phyloP scores from a whole-genome alignment of 495 filamentous ascomycete species.

The Paragyromitra xinjiangensis region DNA sequence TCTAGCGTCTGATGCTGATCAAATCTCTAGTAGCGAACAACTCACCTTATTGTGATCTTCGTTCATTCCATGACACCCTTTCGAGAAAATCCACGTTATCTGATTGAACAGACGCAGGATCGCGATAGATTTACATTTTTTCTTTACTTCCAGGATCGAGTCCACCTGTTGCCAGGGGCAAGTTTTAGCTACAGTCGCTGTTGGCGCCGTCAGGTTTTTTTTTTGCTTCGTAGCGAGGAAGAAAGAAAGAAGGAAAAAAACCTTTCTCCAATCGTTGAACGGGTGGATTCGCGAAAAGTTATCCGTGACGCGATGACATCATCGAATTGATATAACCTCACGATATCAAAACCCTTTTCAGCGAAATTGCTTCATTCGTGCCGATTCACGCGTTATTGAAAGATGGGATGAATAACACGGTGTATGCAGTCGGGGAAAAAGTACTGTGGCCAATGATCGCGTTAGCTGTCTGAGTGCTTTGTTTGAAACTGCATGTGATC shows the following conservation, averaged over 20 bases:
- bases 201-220: no score
- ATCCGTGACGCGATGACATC: conserved; percentile 6
- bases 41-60: conserved; percentile 29
- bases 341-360: neutral
- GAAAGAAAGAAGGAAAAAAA: neutral
- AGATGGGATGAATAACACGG: conserved; percentile 39
- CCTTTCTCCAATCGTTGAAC: neutral
- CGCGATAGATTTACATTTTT: conserved; percentile 17
- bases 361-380: neutral
- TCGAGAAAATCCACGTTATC: conserved; percentile 16
- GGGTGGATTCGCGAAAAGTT: neutral
- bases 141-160: conserved; percentile 15
- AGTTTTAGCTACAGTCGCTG: neutral
- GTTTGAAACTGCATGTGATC: conserved; percentile 35
- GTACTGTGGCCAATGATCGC: conserved; percentile 2
- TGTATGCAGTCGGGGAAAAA: conserved; percentile 20
- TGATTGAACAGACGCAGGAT: conserved; percentile 12
- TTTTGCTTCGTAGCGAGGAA: neutral
- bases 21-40: conserved; percentile 14
- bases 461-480: conserved; percentile 26
- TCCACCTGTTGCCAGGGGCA: conserved; percentile 17
- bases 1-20: conserved; percentile 28
- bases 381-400: conserved; percentile 29
- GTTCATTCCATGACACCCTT: conserved; percentile 21
- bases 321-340: neutral